A percentile compares a stretch with the other conserved stretches of the same genome.
Conservation (phyloP, 148 eudicot species). For the Cornus kousa region DNA sequence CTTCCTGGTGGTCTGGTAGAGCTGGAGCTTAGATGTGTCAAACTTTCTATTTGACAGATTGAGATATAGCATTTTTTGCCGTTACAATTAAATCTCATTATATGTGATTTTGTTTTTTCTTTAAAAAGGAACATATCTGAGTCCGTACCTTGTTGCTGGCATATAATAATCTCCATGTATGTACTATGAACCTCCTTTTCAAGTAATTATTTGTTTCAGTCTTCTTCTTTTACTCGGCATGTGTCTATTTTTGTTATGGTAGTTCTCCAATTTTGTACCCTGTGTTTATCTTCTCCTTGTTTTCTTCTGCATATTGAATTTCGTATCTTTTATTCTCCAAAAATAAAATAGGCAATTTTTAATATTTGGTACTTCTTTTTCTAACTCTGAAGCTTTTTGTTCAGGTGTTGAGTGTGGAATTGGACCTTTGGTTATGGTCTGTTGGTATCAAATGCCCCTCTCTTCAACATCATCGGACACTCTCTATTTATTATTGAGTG, state of each 20-base stretch:
- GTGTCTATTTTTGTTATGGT: background rate
- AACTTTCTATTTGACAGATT: no score
- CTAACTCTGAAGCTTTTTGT: constrained; percentile 8
- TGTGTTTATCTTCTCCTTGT: background rate
- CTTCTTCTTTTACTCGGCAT: background rate
- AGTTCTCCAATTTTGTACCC: background rate
- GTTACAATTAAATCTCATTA: no score
- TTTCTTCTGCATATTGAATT: background rate
- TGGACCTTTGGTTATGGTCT: constrained; percentile 95
- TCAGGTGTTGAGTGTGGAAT: constrained; percentile 78
- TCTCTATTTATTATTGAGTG: constrained; percentile 66
- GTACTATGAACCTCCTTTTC: background rate
- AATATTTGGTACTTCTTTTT: background rate
- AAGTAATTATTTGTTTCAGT: background rate
- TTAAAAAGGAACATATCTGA: no score
- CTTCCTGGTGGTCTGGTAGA: no score
- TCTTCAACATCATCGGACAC: constrained; percentile 74
- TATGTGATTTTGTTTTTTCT: no score
- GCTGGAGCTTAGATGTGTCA: no score
- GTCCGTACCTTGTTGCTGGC: background rate
- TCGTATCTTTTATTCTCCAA: background rate
- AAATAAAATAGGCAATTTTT: background rate
- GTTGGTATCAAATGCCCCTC: constrained; percentile 59
- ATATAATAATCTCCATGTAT: background rate
- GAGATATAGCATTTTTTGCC: no score